Evolutionary conservation across 352 stramenopile species (phyloP), one percentile per base, ranked within the genome.

Genomic region (Pythium aristosporum): DNA sequence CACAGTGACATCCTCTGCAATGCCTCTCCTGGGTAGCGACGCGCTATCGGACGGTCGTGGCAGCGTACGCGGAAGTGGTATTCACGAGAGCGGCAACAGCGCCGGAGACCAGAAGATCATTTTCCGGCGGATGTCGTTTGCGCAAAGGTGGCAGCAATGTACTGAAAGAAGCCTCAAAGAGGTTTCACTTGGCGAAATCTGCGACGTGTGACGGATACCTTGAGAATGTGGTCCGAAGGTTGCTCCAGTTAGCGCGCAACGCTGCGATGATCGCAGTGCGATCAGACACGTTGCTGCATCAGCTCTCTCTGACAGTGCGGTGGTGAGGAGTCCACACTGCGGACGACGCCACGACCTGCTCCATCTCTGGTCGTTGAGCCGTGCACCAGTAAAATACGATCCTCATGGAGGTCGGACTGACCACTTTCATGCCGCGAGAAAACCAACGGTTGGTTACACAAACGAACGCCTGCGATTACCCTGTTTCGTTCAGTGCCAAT

Each of bases 311-410:
- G 5, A 3, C 18, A 20, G 9, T 21, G 25, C 36, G 36, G 36
- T 16, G 11, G 37, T 18, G 11, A 42, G 10, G 37, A 12, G 15
- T 16, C 37, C 13, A 21, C 15, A 20, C 34, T 23, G 20, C 16
- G 11, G 9, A 32, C 51, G 20, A 44, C 39, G 51, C 34, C 13
- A 58, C 34, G 34, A 43, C 36, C 34, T 28, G 43, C 28, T 62
- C 55, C 42, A 53, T 62, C 55, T 62, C 55, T 62, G 25, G 55
- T 62, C 43, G 55, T 62, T n/a, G 30, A 44, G 55, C 44, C 55
- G 55, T 30, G 39, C 16, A n/a, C 5, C 11, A 15, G 60, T 66
- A 66, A 66, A 37, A 61, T 66, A 66, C 21, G 6, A 2, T 39
- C 34, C 34, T 39, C 8, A 13, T 39, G 34, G 34, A 39, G 3